These are phyloP conservation scores for Fusarium marasasianum DNA, from an alignment of 2,329 filamentous ascomycete genomes.

Conservation along the genomic window DNA sequence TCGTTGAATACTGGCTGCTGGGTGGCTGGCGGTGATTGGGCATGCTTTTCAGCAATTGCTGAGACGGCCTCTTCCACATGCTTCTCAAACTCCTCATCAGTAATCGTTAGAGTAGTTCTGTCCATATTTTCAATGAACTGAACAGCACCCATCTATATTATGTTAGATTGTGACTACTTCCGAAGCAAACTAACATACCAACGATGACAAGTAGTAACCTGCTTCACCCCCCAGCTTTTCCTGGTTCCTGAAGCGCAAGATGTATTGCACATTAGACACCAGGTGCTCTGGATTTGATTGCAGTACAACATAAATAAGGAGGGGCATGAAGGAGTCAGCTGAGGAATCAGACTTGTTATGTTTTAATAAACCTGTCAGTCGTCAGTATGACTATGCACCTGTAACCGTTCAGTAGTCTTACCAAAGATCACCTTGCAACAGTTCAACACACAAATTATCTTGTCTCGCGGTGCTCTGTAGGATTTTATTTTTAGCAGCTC, in stretches of 20 bases:
- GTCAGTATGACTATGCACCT: neutral
- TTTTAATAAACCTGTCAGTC: constrained; percentile 78
- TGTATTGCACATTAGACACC: constrained; percentile 98
- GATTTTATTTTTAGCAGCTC: constrained; percentile 96
- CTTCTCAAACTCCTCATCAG: constrained; percentile 92
- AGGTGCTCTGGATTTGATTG: constrained; percentile 95
- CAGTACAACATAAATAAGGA: constrained; percentile 94
- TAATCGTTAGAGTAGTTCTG: constrained; percentile 90
- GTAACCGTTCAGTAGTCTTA: constrained; percentile 47
- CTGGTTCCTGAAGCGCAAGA: constrained; percentile 94
- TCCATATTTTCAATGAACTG: constrained; percentile 98
- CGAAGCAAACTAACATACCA: constrained; percentile 64
- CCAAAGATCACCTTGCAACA: constrained; percentile 99
- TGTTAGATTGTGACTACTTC: constrained; percentile 6
- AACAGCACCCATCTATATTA: constrained; percentile 80
- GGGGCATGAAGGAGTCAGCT: constrained; percentile 93
- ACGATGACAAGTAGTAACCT: constrained; percentile 95
- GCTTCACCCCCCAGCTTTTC: constrained; percentile 98
- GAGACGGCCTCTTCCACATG: constrained; percentile 98
- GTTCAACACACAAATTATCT: constrained; percentile 97
- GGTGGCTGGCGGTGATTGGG: constrained; percentile 56
- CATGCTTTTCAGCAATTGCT: constrained; percentile 90
- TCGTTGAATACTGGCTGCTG: constrained; percentile 56
- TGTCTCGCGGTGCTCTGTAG: constrained; percentile 95
- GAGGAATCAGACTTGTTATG: constrained; percentile 94